Base-by-base conservation (phyloP, 164 flowering plant species). In the Sextonia rubra region DNA sequence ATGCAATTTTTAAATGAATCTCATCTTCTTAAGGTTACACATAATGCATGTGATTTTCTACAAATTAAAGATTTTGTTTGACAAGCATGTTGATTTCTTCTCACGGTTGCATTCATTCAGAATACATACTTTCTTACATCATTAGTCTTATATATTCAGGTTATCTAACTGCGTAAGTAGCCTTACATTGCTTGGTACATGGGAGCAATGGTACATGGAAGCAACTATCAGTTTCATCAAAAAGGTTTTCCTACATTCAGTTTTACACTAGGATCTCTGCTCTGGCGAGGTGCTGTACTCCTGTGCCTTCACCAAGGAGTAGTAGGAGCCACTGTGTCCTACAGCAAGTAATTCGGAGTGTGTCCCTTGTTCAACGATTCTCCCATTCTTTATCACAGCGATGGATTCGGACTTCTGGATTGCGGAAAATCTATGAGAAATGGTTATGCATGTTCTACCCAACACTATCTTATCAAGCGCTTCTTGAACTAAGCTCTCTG, bases 391-490 rank as follows among this genome's bases (percentile, higher is more conserved):
- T 12, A 85, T 75, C 71, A 85, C 88, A 2, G 83, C 81, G 24
- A 83, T 86, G 71, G 73, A 24, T 65, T 85, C 78, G 0, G 84
- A 75, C 52, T 82, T 81, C 65, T 79, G 85, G 27, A 85, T 81
- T 6, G 89, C 83, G 68, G 83, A 76, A 32, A 86, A 69, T 65
- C 88, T 66, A 66, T 85, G 89, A 74, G 89, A 84, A 18, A 85
- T 56, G 25, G 83, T 78, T 0, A 86, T 74, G 30, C 86, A 64
- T 64, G 67, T 85, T 69, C 84, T 85, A 17, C 78, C 82, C 14
- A 81, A 81, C 87, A 85, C 82, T 77, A 82, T 81, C 71, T 81
- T 82, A 65, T 83, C 85, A 60, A 84, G 55, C 60, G 87, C 87
- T 56, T 81, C 86, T 73, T 83, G 87, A 24, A 86, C 89, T 22